A percentile compares a stretch with the other conserved stretches of the same genome.
phyloP scores from a whole-genome alignment of 2,329 filamentous ascomycete species.

The Exophiala dermatitidis region DNA sequence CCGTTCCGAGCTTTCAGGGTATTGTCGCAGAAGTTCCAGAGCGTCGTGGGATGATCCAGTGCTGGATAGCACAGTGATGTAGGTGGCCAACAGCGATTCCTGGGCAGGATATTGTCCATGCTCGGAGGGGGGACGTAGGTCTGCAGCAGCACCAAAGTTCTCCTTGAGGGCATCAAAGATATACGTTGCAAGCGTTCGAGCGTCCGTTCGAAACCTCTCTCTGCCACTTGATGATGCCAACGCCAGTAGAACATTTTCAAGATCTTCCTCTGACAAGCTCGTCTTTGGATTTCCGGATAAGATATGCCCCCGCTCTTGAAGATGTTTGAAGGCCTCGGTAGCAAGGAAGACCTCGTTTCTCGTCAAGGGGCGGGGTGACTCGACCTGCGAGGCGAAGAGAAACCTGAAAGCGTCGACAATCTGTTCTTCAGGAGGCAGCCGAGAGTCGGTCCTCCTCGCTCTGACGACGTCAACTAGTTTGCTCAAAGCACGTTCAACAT shows the following conservation, averaged over 20 bases:
- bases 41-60: conserved; percentile 53
- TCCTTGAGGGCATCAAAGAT: conserved; percentile 21
- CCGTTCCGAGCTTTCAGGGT: conserved; percentile 33
- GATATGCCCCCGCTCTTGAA: conserved; percentile 37
- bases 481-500: conserved; percentile 23
- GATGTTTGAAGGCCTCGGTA: conserved; percentile 54
- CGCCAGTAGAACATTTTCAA: conserved; percentile 37
- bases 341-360: conserved; percentile 59
- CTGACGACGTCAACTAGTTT: conserved; percentile 58
- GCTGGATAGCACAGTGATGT: conserved; percentile 45
- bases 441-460: conserved; percentile 54
- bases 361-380: conserved; percentile 49
- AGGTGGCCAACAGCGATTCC: conserved; percentile 32
- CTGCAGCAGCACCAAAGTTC: background rate
- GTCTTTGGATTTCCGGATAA: conserved; percentile 31
- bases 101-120: conserved; percentile 1
- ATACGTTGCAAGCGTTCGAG: conserved; percentile 18
- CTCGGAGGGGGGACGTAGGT: background rate
- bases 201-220: conserved; percentile 23
- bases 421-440: conserved; percentile 57
- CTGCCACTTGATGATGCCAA: conserved; percentile 28
- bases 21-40: conserved; percentile 39
- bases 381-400: conserved; percentile 54
- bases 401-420: conserved; percentile 58
- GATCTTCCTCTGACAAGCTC: conserved; percentile 35